phyloP scores from a whole-genome alignment of 192 early-diverging fungal species.

The Thoreauomyces humboldtii region DNA sequence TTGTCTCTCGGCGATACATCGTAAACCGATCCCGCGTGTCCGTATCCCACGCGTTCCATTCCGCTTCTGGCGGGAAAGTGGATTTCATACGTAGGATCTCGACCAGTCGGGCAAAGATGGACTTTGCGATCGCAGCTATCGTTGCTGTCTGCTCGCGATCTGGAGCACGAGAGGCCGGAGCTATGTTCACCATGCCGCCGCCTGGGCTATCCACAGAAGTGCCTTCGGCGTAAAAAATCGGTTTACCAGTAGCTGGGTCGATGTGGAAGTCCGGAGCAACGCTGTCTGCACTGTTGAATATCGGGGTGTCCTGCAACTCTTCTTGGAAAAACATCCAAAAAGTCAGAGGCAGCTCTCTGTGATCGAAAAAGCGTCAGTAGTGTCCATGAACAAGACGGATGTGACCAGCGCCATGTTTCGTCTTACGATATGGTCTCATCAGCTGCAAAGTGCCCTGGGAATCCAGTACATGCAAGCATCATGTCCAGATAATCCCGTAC shows the following conservation, averaged over 20 bases:
- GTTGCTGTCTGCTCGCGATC: not conserved
- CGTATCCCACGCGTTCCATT: slow-evolving; percentile 29
- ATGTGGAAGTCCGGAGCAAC: slow-evolving; percentile 16
- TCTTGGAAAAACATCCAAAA: slow-evolving; percentile 28
- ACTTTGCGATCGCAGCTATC: slow-evolving; percentile 12
- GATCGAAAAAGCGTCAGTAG: not conserved
- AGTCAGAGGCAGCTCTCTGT: slow-evolving; percentile 15
- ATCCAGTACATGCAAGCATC: slow-evolving; percentile 39
- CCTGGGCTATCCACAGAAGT: not conserved
- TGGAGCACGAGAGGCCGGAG: not conserved
- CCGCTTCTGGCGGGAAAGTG: slow-evolving; percentile 21
- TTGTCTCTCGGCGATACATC: slow-evolving; percentile 30
- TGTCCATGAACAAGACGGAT: not conserved
- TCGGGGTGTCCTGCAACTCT: slow-evolving; percentile 1
- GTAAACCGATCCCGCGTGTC: slow-evolving; percentile 36
- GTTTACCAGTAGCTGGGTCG: slow-evolving; percentile 30
- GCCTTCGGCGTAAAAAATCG: slow-evolving; percentile 20
- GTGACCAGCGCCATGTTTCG: too few species aligned
- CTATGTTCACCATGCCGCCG: not conserved
- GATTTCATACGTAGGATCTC: slow-evolving; percentile 25
- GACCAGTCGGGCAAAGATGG: slow-evolving; percentile 23
- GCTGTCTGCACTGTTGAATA: not conserved
- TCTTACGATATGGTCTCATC: slow-evolving; percentile 46
- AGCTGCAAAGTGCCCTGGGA: slow-evolving; percentile 37
- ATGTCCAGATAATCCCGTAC: slow-evolving; percentile 33